Conservation (phyloP, 768 basidiomycete genomes). For the Lactarius indigo region DNA sequence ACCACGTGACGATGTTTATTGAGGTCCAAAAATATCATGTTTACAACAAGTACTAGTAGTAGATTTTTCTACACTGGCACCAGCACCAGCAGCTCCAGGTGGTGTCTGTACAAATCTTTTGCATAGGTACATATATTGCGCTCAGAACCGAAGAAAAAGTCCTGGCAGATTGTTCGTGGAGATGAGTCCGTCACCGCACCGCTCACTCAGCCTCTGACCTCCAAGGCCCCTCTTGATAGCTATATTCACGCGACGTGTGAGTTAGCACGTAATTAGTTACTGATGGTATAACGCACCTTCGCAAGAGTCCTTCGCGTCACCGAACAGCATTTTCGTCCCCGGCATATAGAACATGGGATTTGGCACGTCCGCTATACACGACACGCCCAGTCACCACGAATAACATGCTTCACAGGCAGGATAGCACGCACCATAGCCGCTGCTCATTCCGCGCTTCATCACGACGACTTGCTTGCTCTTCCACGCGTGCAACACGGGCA, state of each 20-base stretch:
- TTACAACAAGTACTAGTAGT: not conserved
- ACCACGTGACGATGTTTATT: not conserved
- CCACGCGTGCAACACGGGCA: conserved; percentile 92
- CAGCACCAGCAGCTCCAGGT: not conserved
- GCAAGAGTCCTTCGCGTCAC: conserved; percentile 87
- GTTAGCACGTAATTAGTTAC: not conserved
- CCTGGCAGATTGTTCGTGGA: not conserved
- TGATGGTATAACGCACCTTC: conserved; percentile 50
- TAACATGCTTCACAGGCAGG: not conserved
- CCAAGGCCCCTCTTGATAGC: conserved; percentile 37
- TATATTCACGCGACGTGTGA: conserved; percentile 8
- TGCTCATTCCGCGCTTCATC: conserved; percentile 89
- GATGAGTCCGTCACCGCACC: not conserved
- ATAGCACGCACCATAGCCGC: conserved; percentile 66
- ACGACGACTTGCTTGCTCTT: conserved; percentile 90
- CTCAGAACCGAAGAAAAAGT: not conserved
- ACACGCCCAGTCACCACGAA: not conserved
- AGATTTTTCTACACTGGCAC: not conserved
- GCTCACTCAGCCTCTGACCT: conserved; percentile 23
- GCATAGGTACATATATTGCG: not conserved
- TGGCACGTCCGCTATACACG: conserved; percentile 70
- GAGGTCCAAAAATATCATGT: too few relatives aligned
- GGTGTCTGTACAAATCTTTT: not conserved
- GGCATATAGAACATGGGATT: conserved; percentile 95
- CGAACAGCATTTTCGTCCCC: conserved; percentile 87